Conservation (phyloP, 306 rosid genomes). For the Purshia tridentata region DNA sequence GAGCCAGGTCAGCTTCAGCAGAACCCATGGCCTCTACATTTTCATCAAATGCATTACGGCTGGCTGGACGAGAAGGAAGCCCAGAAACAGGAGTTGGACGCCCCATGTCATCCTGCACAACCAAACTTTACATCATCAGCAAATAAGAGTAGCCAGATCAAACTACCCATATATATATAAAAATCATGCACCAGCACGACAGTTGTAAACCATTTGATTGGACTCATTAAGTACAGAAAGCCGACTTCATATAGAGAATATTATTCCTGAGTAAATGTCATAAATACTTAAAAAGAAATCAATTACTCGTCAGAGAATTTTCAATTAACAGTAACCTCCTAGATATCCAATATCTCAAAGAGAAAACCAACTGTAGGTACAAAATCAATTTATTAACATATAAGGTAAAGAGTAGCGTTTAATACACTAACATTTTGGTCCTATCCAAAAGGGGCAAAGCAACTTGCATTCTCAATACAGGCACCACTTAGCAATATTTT, state of each 20-base stretch:
- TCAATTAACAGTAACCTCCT: not conserved
- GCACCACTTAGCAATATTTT: conserved; percentile 2
- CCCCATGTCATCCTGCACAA: conserved; percentile 82
- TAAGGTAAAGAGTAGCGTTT: not conserved
- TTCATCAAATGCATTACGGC: conserved; percentile 86
- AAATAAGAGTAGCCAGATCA: conserved; percentile 1
- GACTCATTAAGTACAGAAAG: not conserved
- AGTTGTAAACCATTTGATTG: not conserved
- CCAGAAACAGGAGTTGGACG: conserved; percentile 53
- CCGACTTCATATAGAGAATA: not conserved
- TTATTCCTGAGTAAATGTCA: not conserved
- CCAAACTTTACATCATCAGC: conserved; percentile 11
- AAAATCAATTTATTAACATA: not conserved
- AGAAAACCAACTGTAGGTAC: not conserved
- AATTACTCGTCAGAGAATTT: not conserved
- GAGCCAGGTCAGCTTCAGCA: conserved; percentile 64
- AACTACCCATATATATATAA: not conserved
- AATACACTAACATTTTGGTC: not conserved
- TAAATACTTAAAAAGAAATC: not conserved
- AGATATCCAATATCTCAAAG: not conserved
- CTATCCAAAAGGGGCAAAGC: conserved; percentile 6
- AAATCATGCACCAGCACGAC: not conserved
- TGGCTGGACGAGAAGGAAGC: conserved; percentile 81
- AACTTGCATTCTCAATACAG: not conserved
- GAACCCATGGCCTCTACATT: conserved; percentile 54